A percentile compares a stretch with the other conserved stretches of the same genome.
Conservation (phyloP, 2,329 filamentous ascomycete species). For the Dactylella cylindrospora region DNA sequence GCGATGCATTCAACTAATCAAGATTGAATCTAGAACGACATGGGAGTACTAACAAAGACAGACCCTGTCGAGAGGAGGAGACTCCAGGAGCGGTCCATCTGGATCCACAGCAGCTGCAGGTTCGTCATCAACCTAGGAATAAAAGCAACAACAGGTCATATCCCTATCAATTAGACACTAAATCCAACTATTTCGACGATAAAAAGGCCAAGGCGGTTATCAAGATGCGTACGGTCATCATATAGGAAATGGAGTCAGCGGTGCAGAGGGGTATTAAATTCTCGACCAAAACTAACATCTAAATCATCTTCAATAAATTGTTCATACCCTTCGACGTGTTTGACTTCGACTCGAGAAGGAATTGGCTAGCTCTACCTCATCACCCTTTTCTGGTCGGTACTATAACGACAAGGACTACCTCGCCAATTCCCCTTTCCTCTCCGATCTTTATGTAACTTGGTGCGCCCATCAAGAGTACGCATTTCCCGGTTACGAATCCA, state of each 20-base stretch:
- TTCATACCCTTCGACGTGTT: conserved; percentile 3
- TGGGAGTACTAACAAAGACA: conserved; percentile 23
- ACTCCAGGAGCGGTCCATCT: conserved; percentile 43
- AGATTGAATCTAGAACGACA: neutral
- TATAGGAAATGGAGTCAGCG: conserved; percentile 45
- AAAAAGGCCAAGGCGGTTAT: conserved; percentile 43
- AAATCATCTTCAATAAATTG: conserved; percentile 9
- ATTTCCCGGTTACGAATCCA: conserved; percentile 12
- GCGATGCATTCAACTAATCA: neutral
- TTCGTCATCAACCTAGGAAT: conserved; percentile 45
- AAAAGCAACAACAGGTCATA: conserved; percentile 24
- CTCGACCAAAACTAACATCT: conserved; percentile 5
- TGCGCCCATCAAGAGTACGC: conserved; percentile 31
- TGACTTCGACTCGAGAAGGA: conserved; percentile 20
- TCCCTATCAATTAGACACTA: conserved; percentile 30
- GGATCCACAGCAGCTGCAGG: conserved; percentile 45
- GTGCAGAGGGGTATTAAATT: conserved; percentile 38
- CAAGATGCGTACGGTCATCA: conserved; percentile 39
- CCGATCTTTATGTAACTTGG: conserved; percentile 10
- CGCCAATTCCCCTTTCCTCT: neutral
- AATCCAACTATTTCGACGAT: conserved; percentile 35
- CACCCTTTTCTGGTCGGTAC: conserved; percentile 5
- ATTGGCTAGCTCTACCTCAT: conserved; percentile 41
- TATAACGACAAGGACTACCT: conserved; percentile 13
- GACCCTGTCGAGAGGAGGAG: conserved; percentile 43